Conservation (phyloP, 192 early-diverging fungal species). For the Neocallimastix lanati region DNA sequence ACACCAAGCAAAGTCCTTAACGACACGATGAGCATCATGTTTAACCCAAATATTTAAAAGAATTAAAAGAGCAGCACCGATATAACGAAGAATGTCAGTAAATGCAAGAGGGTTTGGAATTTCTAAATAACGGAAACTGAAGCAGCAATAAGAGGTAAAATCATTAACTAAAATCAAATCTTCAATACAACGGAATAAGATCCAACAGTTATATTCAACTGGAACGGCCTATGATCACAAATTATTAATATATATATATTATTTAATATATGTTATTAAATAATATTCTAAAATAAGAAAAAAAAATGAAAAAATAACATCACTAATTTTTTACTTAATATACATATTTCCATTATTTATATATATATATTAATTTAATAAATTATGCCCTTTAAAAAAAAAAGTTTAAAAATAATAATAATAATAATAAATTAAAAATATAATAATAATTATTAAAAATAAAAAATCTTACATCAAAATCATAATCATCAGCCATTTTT, state of each 20-base stretch:
- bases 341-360: no score
- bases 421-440: neutral
- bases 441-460: neutral
- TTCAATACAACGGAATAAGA: conserved; percentile 81
- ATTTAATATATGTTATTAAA: neutral
- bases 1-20: conserved; percentile 98
- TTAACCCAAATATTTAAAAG: conserved; percentile 93
- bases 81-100: conserved; percentile 50
- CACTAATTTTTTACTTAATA: no score
- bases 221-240: conserved; percentile 33
- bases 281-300: neutral
- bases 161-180: conserved; percentile 89
- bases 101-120: conserved; percentile 41
- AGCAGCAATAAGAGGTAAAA: conserved; percentile 63
- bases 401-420: conserved; percentile 1
- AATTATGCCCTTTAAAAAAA: no score
- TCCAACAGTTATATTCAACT: conserved; percentile 90
- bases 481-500: conserved; percentile 65
- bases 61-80: conserved; percentile 59
- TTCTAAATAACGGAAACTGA: conserved; percentile 65
- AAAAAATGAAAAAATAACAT: neutral
- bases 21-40: conserved; percentile 79
- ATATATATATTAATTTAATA: no score
- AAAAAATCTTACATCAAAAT: conserved; percentile 43
- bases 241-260: neutral